Evolutionary conservation across 768 basidiomycete species (phyloP).

Genomic region (Clitopilus hobsonii): DNA sequence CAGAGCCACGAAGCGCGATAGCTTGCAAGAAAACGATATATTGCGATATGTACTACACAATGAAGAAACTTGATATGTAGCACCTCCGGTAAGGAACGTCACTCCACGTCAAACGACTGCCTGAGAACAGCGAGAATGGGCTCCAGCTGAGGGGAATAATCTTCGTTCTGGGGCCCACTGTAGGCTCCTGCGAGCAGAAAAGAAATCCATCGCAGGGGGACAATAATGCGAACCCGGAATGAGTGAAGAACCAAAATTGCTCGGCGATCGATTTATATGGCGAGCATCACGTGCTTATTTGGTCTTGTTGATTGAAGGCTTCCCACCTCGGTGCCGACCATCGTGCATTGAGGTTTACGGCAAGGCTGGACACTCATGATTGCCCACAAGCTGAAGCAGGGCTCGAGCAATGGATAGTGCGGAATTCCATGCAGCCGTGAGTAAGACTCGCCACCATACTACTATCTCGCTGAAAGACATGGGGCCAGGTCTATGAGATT

Average conservation of each 20-base stretch:
- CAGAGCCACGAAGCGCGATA: background rate
- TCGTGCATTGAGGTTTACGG: background rate
- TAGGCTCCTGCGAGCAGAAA: slow-evolving; percentile 30
- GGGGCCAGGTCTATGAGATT: slow-evolving; percentile 61
- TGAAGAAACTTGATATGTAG: slow-evolving; percentile 12
- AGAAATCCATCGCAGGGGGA: slow-evolving; percentile 25
- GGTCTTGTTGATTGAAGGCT: slow-evolving; percentile 6
- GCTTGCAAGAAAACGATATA: background rate
- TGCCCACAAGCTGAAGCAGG: background rate
- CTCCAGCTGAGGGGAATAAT: slow-evolving; percentile 27
- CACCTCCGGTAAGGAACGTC: slow-evolving; percentile 32
- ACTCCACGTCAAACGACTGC: slow-evolving; percentile 20
- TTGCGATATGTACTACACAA: background rate
- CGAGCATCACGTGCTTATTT: slow-evolving; percentile 10
- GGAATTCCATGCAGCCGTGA: slow-evolving; percentile 58
- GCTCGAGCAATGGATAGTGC: slow-evolving; percentile 44
- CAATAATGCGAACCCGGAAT: slow-evolving; percentile 29
- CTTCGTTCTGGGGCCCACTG: slow-evolving; percentile 23
- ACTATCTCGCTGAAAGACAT: background rate
- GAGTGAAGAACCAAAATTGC: slow-evolving; percentile 19
- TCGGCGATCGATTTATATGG: slow-evolving; percentile 4
- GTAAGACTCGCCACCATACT: slow-evolving; percentile 9
- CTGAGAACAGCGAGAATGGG: slow-evolving; percentile 19
- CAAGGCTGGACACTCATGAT: background rate
- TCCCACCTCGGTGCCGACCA: background rate